These are phyloP conservation scores for Deinandra increscens DNA, from an alignment of 129 eudicot genomes.

Conservation along the genomic window DNA sequence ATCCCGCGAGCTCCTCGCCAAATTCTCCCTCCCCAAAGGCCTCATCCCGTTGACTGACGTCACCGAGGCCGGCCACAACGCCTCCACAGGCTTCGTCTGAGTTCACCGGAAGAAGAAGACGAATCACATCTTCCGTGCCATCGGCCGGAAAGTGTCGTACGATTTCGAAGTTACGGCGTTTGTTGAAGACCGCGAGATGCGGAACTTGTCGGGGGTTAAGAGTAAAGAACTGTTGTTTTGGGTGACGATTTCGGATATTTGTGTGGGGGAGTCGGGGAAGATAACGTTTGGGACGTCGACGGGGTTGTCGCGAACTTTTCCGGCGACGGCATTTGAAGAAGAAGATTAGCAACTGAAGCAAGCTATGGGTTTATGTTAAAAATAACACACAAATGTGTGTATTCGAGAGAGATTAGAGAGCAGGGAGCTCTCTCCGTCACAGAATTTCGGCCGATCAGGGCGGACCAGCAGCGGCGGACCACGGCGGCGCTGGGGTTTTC, in stretches of 20 bases:
- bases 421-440: too few species aligned
- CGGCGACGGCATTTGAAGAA: conserved; percentile 67
- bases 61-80: conserved; percentile 65
- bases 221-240: conserved; percentile 81
- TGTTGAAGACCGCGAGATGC: conserved; percentile 68
- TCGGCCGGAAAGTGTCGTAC: conserved; percentile 53
- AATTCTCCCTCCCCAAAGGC: conserved; percentile 60
- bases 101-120: conserved; percentile 59
- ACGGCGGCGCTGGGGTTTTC: too few species aligned
- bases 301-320: conserved; percentile 67
- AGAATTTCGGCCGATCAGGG: too few species aligned
- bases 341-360: not conserved
- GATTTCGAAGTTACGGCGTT: conserved; percentile 79
- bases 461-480: too few species aligned
- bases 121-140: conserved; percentile 50
- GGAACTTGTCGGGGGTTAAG: conserved; percentile 73
- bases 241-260: conserved; percentile 67
- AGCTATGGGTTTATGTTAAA: not conserved
- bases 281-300: conserved; percentile 67
- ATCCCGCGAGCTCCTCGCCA: conserved; percentile 50
- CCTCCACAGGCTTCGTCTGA: conserved; percentile 82
- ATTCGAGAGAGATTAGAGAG: too few species aligned
- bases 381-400: too few species aligned
- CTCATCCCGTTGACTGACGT: conserved; percentile 72
- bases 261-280: conserved; percentile 46